phyloP scores from a whole-genome alignment of 495 filamentous ascomycete genomes.

The Talaromyces stipitatus region DNA sequence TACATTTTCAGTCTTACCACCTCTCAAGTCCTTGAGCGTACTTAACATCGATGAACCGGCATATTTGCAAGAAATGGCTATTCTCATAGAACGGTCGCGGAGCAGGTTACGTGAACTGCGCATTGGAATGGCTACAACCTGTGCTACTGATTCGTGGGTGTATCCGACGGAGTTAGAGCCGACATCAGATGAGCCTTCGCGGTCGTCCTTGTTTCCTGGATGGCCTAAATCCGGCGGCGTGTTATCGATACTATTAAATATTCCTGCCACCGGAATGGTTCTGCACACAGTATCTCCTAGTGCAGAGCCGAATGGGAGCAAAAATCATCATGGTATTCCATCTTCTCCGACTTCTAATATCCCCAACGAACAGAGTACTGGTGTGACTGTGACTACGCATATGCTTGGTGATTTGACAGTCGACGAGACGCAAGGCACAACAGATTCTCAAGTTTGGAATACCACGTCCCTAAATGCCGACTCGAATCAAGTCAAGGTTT shows the following conservation, averaged over 20 bases:
- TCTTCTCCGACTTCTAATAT: background rate
- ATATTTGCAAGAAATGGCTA: conserved; percentile 84
- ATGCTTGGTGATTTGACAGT: conserved; percentile 1
- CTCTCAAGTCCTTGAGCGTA: conserved; percentile 72
- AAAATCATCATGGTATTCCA: background rate
- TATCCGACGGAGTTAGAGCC: conserved; percentile 36
- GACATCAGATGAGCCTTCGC: conserved; percentile 11
- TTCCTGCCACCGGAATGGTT: background rate
- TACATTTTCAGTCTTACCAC: conserved; percentile 75
- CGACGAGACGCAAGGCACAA: background rate
- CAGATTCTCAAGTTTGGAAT: background rate
- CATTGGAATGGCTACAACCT: conserved; percentile 65
- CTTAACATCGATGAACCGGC: conserved; percentile 83
- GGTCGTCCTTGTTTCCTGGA: conserved; percentile 12
- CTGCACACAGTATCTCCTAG: background rate
- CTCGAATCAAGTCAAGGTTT: background rate
- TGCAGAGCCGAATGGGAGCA: background rate
- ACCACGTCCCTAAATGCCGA: background rate
- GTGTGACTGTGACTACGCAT: background rate
- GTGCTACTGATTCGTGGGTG: conserved; percentile 48
- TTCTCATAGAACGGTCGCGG: conserved; percentile 68
- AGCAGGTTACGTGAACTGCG: conserved; percentile 64
- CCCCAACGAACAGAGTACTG: background rate
- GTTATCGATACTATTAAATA: conserved; percentile 57
- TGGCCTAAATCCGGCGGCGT: conserved; percentile 58